Evolutionary conservation across 768 basidiomycete species (phyloP), one percentile per base, ranked within the genome.

Genomic region (Russula foetens): DNA sequence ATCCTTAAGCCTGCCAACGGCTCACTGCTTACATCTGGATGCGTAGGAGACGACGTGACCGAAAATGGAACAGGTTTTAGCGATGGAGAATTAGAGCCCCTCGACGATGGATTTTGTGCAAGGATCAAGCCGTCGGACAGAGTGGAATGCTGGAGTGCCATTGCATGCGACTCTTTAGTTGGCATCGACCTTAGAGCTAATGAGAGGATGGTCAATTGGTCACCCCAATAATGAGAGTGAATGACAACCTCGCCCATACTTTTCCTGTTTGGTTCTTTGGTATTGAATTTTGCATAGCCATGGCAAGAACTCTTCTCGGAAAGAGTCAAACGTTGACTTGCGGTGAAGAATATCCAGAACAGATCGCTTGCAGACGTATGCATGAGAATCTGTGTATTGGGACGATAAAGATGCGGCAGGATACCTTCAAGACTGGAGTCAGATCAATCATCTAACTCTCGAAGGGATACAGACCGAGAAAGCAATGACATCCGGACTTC

Each of bases 201-300:
- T 31, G 0, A 8, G 19, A 44, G 50, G 5, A 48, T 55, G 54
- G 44, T 35, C 26, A 35, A 52, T 35, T 15, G 19, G 55, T 24
- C 38, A 24, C 26, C 5, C 19, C 6, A 41, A 50, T 43, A 41
- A 61, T 35, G 23, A 56, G 47, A 21, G 52, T 47, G 53, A 26
- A 50, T 23, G 60, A 72, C 61, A 68, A 88, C 88, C 72, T 62
- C 74, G 72, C 33, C 75, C 80, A 63, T 88, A 89, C 72, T 84
- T 86, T 49, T 71, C 73, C 64, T 76, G 76, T 66, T 83, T 85
- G 17, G 77, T 76, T 11, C 75, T 74, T 60, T 85, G 85, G 70
- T 92, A 92, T 63, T 90, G 89, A 7, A 90, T 75, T 69, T 91
- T 93, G 74, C 92, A 89, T 57, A 97, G 69, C 91, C 93, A 97